Evolutionary conservation across 768 basidiomycete species (phyloP).

Genomic region (Kwoniella mangroviensis): DNA sequence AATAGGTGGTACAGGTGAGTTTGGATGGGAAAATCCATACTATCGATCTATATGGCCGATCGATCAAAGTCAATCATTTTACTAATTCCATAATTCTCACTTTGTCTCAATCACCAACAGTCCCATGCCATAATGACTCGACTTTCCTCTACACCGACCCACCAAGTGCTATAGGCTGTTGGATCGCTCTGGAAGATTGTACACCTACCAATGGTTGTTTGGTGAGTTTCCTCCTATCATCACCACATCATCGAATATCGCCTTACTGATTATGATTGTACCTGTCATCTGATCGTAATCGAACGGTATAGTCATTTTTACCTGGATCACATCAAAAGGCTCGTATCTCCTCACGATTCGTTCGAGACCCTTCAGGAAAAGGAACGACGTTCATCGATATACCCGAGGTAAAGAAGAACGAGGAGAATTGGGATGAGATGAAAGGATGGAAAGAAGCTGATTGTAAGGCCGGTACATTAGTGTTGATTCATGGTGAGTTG

Average conservation of each 20-base stretch:
- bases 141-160: constrained; percentile 82
- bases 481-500: constrained; percentile 83
- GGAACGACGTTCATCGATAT: constrained; percentile 86
- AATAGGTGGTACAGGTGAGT: constrained; percentile 86
- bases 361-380: constrained; percentile 66
- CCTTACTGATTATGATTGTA: neutral
- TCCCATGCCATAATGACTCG: constrained; percentile 93
- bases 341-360: constrained; percentile 80
- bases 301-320: constrained; percentile 50
- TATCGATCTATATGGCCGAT: too few species aligned
- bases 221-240: constrained; percentile 26
- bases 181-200: constrained; percentile 92
- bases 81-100: too few species aligned
- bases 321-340: constrained; percentile 84
- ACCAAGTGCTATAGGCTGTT: constrained; percentile 89
- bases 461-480: constrained; percentile 72
- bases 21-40: neutral
- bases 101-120: constrained; percentile 59
- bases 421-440: constrained; percentile 53
- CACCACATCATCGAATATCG: neutral
- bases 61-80: too few species aligned
- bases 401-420: constrained; percentile 44
- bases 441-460: constrained; percentile 50
- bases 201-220: constrained; percentile 62
- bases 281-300: neutral